Evolutionary conservation across 768 basidiomycete species (phyloP), one percentile per base, ranked within the genome.

Genomic region (Tulasnella sp.): DNA sequence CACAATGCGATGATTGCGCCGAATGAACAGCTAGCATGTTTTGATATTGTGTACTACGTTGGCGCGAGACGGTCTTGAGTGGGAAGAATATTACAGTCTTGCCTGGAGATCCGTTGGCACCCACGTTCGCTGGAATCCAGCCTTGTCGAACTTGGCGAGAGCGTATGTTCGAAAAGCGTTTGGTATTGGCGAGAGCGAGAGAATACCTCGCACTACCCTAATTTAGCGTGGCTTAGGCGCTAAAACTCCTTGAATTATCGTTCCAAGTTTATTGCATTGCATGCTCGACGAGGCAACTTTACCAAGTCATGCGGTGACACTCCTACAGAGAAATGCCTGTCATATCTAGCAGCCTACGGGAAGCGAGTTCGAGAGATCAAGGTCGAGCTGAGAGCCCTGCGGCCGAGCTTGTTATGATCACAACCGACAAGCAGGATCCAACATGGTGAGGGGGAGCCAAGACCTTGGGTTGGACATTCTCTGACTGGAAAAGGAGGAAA

Each of bases 221-320:
- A 7, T 38, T 68, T 40, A 36, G 34, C 24, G 21, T 38, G 31
- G 27, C 21, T 42, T 40, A 14, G 40, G 9, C 1, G 48, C 75
- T 76, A 24, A 76, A 56, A 38, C 34, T 21, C n/a, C 38, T 34
- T 73, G 6, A 21, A 21, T 56, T 18, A 8, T 71, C 21, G n/a
- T 46, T 24, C 36, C 19, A 79, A 90, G 89, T 92, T 87, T 83
- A 91, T 92, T 81, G 85, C 87, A 6, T 86, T 92, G 52, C 91
- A 92, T 81, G 85, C 89, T 40, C 88, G 91, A 18, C 89, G 87
- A 76, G 87, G 88, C 14, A 91, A 92, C 82, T 92, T 92, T 82
- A 82, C 82, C 52, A 83, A 79, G 38, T 88, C 85, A 82, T 92
- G 91, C 81, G 84, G 86, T 16, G 86, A 86, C 12, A 82, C 1